Percentiles rank a stretch among this genome's conserved stretches.
Evolutionary conservation across 352 stramenopile species (phyloP).

Genomic region (Pythium scleroteichum): DNA sequence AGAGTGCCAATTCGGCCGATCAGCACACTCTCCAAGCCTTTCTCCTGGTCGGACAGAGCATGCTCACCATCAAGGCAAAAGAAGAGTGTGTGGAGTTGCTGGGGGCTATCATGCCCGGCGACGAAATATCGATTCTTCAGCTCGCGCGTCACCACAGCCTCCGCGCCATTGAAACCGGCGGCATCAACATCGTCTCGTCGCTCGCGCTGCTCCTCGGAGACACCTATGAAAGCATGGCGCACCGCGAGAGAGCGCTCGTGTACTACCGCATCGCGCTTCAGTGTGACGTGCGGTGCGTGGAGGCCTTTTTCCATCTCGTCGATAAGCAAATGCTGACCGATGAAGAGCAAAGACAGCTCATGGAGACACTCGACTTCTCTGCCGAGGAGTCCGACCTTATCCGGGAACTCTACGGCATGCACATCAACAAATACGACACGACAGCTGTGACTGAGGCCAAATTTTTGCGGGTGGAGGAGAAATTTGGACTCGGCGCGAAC

Average conservation of each 20-base stretch:
- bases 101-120: conserved; percentile 54
- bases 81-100: conserved; percentile 82
- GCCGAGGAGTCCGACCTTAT: conserved; percentile 60
- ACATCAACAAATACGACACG: conserved; percentile 79
- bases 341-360: conserved; percentile 63
- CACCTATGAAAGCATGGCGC: conserved; percentile 81
- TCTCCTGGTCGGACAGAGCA: conserved; percentile 67
- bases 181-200: conserved; percentile 78
- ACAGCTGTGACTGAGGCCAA: conserved; percentile 51
- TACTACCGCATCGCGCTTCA: conserved; percentile 78
- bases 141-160: conserved; percentile 42
- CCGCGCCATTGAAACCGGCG: conserved; percentile 16
- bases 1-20: conserved; percentile 24
- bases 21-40: conserved; percentile 45
- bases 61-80: conserved; percentile 83
- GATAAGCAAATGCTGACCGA: conserved; percentile 86
- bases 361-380: conserved; percentile 71
- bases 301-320: conserved; percentile 83
- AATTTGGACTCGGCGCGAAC: conserved; percentile 56
- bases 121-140: conserved; percentile 54
- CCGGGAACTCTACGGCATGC: conserved; percentile 59
- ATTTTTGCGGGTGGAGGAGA: conserved; percentile 61
- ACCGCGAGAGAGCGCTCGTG: conserved; percentile 73
- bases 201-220: conserved; percentile 82
- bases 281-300: conserved; percentile 76